These are phyloP conservation scores for Daldinia sp. DNA, from an alignment of 2,329 filamentous ascomycete species.

Conservation along the genomic window DNA sequence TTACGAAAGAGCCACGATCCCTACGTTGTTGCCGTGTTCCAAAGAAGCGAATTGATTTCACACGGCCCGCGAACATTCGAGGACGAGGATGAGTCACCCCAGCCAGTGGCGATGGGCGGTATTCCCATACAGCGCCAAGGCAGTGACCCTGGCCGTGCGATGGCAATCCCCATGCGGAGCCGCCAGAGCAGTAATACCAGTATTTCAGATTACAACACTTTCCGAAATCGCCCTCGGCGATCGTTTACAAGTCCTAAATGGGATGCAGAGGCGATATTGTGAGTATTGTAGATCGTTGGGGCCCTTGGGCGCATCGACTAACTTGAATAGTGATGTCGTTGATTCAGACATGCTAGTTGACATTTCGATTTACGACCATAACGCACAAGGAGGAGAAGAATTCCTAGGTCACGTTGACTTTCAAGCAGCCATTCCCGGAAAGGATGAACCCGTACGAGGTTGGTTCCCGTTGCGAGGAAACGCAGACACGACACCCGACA, in stretches of 20 bases:
- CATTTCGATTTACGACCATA: slow-evolving; percentile 89
- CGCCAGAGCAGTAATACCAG: slow-evolving; percentile 97
- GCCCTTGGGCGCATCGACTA: slow-evolving; percentile 26
- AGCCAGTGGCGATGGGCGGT: slow-evolving; percentile 59
- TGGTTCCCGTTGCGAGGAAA: slow-evolving; percentile 87
- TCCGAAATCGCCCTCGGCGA: slow-evolving; percentile 64
- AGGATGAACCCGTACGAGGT: slow-evolving; percentile 75
- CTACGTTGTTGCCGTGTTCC: slow-evolving; percentile 96
- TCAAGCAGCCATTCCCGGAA: slow-evolving; percentile 70
- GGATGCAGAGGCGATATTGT: slow-evolving; percentile 97
- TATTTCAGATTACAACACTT: slow-evolving; percentile 69
- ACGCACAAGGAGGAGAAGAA: slow-evolving; percentile 81
- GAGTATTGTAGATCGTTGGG: slow-evolving; percentile 53
- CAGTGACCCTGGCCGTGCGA: slow-evolving; percentile 82
- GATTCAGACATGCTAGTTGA: slow-evolving; percentile 90
- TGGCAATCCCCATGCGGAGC: slow-evolving; percentile 97
- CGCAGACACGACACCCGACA: slow-evolving; percentile 73
- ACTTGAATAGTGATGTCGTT: slow-evolving; percentile 79
- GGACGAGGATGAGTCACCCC: slow-evolving; percentile 65
- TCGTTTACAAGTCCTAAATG: slow-evolving; percentile 86
- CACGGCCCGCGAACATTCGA: slow-evolving; percentile 74
- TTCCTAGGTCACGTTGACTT: slow-evolving; percentile 92
- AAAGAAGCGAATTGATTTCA: slow-evolving; percentile 95
- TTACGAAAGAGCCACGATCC: slow-evolving; percentile 85
- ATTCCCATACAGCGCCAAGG: slow-evolving; percentile 73